Base-by-base conservation (phyloP, 805 yeast species). In the Blastobotrys peoriensis region DNA sequence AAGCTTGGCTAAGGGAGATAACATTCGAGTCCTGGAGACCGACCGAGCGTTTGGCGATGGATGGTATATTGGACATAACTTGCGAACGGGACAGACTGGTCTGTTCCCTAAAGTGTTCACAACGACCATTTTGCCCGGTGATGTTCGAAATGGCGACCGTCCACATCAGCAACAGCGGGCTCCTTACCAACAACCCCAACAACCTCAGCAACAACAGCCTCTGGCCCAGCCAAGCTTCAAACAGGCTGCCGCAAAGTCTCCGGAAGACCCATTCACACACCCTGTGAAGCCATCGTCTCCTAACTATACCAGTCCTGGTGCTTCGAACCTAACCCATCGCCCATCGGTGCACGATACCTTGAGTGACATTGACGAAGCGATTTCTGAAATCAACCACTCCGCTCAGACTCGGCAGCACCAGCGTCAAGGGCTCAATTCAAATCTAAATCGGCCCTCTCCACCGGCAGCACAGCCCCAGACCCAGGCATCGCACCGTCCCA, bases 21-120 rank as follows among this genome's bases (percentile, higher is more conserved):
- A 78, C 49, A 73, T 93, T 46, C 94, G 87, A 61, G 86, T 93
- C 5, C 77, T 93, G 18, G 86, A 95, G 36, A 96, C 88, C 64
- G 98, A 93, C 65, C 76, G 82, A 50, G 96, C 86, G 58, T 93
- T 84, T 63, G 84, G 86, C 56, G 98, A 93, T 64, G 97, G 98
- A 15, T 93, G 99, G 99, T 93, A 83, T 60, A 83, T 86, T 47
- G 96, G 96, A 3, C 80, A 78, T 48, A 89, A 89, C 55, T 59
- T 86, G 40, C 59, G 75, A 40, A 80, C 91, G 0, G 76, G 78
- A 43, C 74, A 76, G 43, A 91, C 86, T 9, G 98, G 98, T 0
- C 68, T 91, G 35, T 93, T 88, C 59, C 98, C 98, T 10, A 85
- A 84, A 53, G 79, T 87, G 2, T 91, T 91, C 63, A 89, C 97